Base-by-base conservation (phyloP, 2,329 filamentous ascomycete species). In the Colletotrichum tamarilloi region DNA sequence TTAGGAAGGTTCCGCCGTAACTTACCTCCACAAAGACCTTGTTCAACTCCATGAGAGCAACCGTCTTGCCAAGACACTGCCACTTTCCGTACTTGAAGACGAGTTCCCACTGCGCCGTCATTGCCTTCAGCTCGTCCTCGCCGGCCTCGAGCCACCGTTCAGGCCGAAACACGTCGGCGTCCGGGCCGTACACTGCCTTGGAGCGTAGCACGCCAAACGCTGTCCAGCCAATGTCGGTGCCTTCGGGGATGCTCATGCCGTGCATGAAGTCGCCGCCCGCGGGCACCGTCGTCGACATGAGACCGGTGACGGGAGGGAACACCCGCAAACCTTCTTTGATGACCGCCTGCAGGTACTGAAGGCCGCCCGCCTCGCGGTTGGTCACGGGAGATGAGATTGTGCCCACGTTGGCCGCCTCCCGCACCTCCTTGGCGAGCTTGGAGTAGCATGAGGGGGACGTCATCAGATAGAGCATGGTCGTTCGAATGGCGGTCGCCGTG, bases 391-490 rank as follows among this genome's bases (percentile, higher is more conserved):
- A 67, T 0, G 80, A 76, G n/a, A 84, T 77, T 30, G 75, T 63
- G 19, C 75, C 77, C 6, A 76, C 75, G 24, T 67, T 52, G 35
- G 74, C 71, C 4, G 79, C 78, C 0, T 77, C 68, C 53, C 87
- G 84, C 30, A 90, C 84, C 74, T 92, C 90, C 0, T 76, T 75
- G 46, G 86, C 85, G 0, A 92, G 80, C 4, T 83, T 84, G 2
- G 76, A 62, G 66, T 88, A 87, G 0, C 87, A 83, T 0, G 81
- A 79, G 0, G 88, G 87, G 46, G 85, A 86, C 0, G 84, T 87
- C 6, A 87, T 83, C 62, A 91, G 79, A 76, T 88, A 85, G 14
- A 91, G 82, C 60, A 91, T 74, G 0, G 84, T 86, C 14, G 85
- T 81, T 1, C 89, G 85, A 38, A 85, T 80, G 1, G 77, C 79